Conservation (phyloP, 2,329 filamentous ascomycete genomes). For the Diaporthe velutina region DNA sequence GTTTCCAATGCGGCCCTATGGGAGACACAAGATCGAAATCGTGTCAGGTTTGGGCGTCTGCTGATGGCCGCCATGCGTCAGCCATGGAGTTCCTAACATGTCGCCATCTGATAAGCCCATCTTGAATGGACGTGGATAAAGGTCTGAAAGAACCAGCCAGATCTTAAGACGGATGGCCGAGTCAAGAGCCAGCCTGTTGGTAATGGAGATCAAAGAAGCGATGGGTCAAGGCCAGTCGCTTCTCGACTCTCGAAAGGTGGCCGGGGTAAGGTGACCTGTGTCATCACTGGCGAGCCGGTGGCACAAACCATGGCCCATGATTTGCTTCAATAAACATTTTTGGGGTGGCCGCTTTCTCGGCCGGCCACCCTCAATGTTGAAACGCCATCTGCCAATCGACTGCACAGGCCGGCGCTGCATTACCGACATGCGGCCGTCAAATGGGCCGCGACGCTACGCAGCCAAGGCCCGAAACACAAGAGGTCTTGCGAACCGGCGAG, state of each 20-base stretch:
- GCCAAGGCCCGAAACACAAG: slow-evolving; percentile 4
- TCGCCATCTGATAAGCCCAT: neutral
- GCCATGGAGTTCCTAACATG: neutral
- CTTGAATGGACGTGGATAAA: neutral
- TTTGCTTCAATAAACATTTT: neutral
- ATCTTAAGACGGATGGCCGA: neutral
- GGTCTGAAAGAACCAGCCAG: neutral
- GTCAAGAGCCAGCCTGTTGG: neutral
- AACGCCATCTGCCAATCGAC: slow-evolving; percentile 15
- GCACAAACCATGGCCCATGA: neutral
- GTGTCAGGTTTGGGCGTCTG: slow-evolving; percentile 17
- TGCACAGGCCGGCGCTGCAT: slow-evolving; percentile 1
- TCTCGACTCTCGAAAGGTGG: neutral
- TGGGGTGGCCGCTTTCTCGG: neutral
- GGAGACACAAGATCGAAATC: neutral
- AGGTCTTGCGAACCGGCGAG: slow-evolving; percentile 22
- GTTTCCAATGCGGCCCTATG: slow-evolving; percentile 13
- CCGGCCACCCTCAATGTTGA: neutral
- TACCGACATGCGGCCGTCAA: neutral
- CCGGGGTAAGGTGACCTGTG: neutral
- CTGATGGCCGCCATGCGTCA: slow-evolving; percentile 14
- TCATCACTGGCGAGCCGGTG: slow-evolving; percentile 9
- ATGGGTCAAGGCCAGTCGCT: neutral
- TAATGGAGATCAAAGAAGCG: neutral
- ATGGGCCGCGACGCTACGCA: slow-evolving; percentile 6